Conservation (phyloP, 345 rosid species). For the Lenwebbia sp. region DNA sequence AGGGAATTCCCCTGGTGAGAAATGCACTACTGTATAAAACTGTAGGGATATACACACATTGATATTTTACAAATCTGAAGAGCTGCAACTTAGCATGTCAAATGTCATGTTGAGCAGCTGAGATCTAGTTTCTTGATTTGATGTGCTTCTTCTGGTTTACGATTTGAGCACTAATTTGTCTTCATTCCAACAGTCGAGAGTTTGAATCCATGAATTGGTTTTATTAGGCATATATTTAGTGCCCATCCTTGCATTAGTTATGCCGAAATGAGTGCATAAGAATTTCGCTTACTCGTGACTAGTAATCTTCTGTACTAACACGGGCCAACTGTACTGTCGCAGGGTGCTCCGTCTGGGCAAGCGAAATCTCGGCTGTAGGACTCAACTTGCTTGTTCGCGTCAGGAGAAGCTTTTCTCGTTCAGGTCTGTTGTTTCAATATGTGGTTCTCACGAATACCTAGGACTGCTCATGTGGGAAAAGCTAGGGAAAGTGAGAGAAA, state of each 20-base stretch:
- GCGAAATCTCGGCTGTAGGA: conserved; percentile 21
- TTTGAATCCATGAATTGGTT: not conserved
- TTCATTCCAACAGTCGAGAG: not conserved
- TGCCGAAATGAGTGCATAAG: not conserved
- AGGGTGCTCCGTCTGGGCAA: conserved; percentile 14
- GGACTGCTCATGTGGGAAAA: not conserved
- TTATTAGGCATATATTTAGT: not conserved
- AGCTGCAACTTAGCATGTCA: not conserved
- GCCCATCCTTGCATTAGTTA: not conserved
- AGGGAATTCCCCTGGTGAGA: conserved; percentile 57
- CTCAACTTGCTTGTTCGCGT: not conserved
- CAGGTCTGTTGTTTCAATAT: not conserved
- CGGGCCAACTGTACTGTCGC: not conserved
- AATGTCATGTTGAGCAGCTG: not conserved
- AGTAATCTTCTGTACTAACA: not conserved
- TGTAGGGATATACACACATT: not conserved
- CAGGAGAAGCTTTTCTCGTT: not conserved
- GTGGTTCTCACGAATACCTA: not conserved
- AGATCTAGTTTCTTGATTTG: not conserved
- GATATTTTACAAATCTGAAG: not conserved
- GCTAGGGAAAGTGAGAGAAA: not conserved
- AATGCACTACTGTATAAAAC: not conserved
- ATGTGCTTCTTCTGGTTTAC: not conserved
- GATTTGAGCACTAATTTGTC: not conserved
- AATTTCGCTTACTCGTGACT: not conserved